A percentile compares a stretch with the other conserved stretches of the same genome.
phyloP scores from a whole-genome alignment of 1,284 basidiomycete genomes.

The Leccinum pachyderme region DNA sequence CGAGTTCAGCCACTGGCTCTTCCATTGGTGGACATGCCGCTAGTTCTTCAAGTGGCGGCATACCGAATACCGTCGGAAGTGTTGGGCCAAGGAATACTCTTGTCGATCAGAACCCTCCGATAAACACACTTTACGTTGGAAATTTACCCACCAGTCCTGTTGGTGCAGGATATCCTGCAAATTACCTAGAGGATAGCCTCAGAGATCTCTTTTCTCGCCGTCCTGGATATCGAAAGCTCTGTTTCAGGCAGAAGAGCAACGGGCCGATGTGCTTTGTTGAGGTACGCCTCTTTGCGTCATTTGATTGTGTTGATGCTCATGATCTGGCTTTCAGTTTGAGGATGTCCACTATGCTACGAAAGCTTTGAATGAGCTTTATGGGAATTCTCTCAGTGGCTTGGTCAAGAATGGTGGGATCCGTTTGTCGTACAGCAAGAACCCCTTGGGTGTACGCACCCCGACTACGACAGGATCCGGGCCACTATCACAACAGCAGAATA shows the following conservation, averaged over 20 bases:
- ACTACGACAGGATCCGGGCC: slow-evolving; percentile 54
- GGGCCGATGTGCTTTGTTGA: slow-evolving; percentile 98
- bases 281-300: slow-evolving; percentile 43
- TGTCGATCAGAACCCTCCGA: slow-evolving; percentile 88
- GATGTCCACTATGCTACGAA: slow-evolving; percentile 83
- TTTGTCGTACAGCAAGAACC: slow-evolving; percentile 95
- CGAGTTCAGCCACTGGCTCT: slow-evolving; percentile 29
- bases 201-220: slow-evolving; percentile 77
- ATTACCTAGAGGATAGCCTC: slow-evolving; percentile 83
- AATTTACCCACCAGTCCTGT: slow-evolving; percentile 79
- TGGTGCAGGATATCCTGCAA: slow-evolving; percentile 59
- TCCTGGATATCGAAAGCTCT: slow-evolving; percentile 87
- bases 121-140: slow-evolving; percentile 94
- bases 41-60: slow-evolving; percentile 32
- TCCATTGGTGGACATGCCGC: slow-evolving; percentile 33
- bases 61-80: slow-evolving; percentile 17
- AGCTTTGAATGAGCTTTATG: slow-evolving; percentile 87
- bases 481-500: slow-evolving; percentile 51
- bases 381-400: slow-evolving; percentile 85
- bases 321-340: slow-evolving; percentile 66
- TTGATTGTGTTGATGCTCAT: slow-evolving; percentile 8
- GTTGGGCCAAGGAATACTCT: slow-evolving; percentile 52
- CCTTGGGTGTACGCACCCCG: slow-evolving; percentile 80
- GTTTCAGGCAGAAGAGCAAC: slow-evolving; percentile 93
- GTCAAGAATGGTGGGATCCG: slow-evolving; percentile 95